Conservation (phyloP, 768 basidiomycete genomes). For the Dentipellis sp. region DNA sequence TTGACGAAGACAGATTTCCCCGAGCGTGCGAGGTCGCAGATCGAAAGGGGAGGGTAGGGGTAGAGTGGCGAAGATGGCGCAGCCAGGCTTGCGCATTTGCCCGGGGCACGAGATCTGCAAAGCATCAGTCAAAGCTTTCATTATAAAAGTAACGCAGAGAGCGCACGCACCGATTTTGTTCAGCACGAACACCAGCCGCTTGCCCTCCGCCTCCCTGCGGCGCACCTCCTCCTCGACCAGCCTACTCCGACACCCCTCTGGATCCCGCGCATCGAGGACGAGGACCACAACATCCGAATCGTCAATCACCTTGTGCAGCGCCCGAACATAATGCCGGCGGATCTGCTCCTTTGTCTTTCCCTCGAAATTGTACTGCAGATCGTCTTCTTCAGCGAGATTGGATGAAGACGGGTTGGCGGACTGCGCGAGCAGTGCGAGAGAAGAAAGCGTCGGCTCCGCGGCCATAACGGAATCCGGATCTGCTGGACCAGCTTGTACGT, state of each 20-base stretch:
- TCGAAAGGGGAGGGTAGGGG: constrained; percentile 89
- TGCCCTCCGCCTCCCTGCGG: constrained; percentile 77
- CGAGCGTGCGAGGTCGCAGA: constrained; percentile 70
- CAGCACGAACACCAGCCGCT: constrained; percentile 88
- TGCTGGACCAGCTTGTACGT: constrained; percentile 16
- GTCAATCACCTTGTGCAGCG: constrained; percentile 88
- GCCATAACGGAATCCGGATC: constrained; percentile 64
- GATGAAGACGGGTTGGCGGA: constrained; percentile 24
- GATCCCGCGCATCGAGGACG: constrained; percentile 90
- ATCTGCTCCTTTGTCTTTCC: constrained; percentile 59
- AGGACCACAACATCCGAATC: constrained; percentile 86
- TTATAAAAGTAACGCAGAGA: not conserved
- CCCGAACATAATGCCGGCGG: constrained; percentile 65
- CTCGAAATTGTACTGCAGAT: constrained; percentile 10
- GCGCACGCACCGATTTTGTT: constrained; percentile 82
- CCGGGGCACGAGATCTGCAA: constrained; percentile 77
- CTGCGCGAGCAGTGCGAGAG: constrained; percentile 41
- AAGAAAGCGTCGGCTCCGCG: constrained; percentile 59
- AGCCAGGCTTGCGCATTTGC: constrained; percentile 88
- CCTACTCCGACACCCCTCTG: constrained; percentile 85
- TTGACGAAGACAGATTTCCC: constrained; percentile 69
- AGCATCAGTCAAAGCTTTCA: not conserved
- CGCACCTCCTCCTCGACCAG: constrained; percentile 93
- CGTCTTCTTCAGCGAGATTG: constrained; percentile 19
- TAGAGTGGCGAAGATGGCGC: constrained; percentile 82